Evolutionary conservation across 768 basidiomycete genomes (phyloP).

Genomic region (Leucocoprinus sp.): DNA sequence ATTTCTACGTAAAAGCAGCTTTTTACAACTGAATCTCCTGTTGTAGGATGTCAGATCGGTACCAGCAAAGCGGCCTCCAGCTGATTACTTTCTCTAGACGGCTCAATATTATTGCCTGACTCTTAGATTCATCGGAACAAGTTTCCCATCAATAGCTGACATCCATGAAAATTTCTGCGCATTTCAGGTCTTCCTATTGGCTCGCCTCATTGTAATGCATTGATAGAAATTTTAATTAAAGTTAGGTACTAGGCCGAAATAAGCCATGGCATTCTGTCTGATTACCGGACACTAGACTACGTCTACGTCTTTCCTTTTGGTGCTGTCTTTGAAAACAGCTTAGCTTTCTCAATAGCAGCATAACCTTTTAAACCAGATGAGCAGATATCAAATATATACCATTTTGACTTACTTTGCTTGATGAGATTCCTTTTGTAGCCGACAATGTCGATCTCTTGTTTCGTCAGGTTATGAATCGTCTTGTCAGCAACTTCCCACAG

Average conservation of each 20-base stretch:
- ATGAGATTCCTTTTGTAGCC: slow-evolving; percentile 89
- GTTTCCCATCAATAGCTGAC: neutral
- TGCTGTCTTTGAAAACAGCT: slow-evolving; percentile 82
- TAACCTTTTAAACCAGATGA: too few species aligned
- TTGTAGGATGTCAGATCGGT: slow-evolving; percentile 73
- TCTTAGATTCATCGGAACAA: too few species aligned
- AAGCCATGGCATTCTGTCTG: too few species aligned
- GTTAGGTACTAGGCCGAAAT: too few species aligned
- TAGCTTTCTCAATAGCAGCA: slow-evolving; percentile 86
- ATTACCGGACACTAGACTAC: too few species aligned
- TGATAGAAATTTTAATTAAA: too few species aligned
- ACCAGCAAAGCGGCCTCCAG: slow-evolving; percentile 77
- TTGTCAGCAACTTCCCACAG: slow-evolving; percentile 97
- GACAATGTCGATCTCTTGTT: slow-evolving; percentile 81
- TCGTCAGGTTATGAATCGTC: slow-evolving; percentile 88
- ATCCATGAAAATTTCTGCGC: too few species aligned
- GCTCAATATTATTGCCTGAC: too few species aligned
- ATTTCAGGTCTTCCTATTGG: too few species aligned
- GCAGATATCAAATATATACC: too few species aligned
- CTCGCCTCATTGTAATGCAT: too few species aligned
- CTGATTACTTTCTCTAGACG: slow-evolving; percentile 82
- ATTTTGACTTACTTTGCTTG: slow-evolving; percentile 59
- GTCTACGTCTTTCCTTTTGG: slow-evolving; percentile 58
- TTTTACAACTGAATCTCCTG: slow-evolving; percentile 8
- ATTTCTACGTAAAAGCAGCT: too few species aligned